Evolutionary conservation across 352 stramenopile species (phyloP), one percentile per base, ranked within the genome.

Genomic region (Phytopythium montanum): DNA sequence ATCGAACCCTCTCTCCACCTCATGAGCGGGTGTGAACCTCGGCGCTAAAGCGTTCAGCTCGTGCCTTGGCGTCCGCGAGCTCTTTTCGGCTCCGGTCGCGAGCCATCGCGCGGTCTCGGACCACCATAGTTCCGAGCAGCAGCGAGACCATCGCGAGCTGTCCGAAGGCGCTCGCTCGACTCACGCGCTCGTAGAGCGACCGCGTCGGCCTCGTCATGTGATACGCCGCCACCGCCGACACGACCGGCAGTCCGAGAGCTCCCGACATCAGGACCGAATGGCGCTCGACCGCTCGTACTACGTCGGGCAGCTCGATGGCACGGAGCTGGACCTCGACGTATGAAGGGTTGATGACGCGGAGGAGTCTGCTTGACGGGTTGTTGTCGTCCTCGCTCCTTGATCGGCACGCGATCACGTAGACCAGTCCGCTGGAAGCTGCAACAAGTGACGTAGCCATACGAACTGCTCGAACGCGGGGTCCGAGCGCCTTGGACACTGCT

Each of bases 51-150:
- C 42, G 42, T 21, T 28, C 42, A 10, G 42, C 42, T 4, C 42
- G 42, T 6, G 42, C 21, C 42, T 49, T 49, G n/a, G 42, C 42
- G 9, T 31, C 42, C 4, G 49, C 49, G 19, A 36, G 49, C 29
- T 55, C 49, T 19, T 29, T 55, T 12, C 21, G 28, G 29, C n/a
- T 42, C 3, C 18, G 25, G 19, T 55, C 6, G 9, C 49, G 28
- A 9, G 19, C 26, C 49, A 55, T 55, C 6, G 49, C 49, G 5
- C 29, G 28, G 49, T 55, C 49, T n/a, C 29, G 49, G 29, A 55
- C 21, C 12, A 55, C 21, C 29, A 55, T 42, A 29, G 29, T 18
- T 18, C 19, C 49, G 25, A 55, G 49, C 29, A 39, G 6, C 3
- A 55, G 28, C 10, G 28, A 18, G 21, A 55, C 33, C 28, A 55